Evolutionary conservation across 2,329 filamentous ascomycete genomes (phyloP).

Genomic region (Zasmidium cellare): DNA sequence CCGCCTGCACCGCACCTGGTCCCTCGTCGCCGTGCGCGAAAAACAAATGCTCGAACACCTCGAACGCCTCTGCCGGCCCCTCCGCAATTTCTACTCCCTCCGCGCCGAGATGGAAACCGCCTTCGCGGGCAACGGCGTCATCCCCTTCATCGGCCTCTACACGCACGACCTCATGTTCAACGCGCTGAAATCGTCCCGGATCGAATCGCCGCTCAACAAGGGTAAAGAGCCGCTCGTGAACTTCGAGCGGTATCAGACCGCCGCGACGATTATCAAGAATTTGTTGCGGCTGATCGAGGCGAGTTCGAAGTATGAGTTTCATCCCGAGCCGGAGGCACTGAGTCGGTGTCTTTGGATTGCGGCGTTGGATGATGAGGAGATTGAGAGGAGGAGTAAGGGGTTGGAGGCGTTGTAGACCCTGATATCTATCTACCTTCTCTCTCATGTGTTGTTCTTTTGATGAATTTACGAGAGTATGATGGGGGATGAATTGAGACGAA

Average conservation of each 20-base stretch:
- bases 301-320: conserved; percentile 71
- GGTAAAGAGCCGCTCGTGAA: conserved; percentile 70
- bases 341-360: conserved; percentile 85
- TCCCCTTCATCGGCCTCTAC: conserved; percentile 79
- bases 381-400: conserved; percentile 41
- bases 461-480: no score
- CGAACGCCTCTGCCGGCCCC: conserved; percentile 72
- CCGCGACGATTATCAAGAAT: conserved; percentile 76
- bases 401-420: conserved; percentile 21
- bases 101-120: conserved; percentile 73
- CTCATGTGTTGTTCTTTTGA: no score
- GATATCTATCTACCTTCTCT: background rate
- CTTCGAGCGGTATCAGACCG: conserved; percentile 77
- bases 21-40: conserved; percentile 65
- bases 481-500: no score
- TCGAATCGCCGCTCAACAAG: conserved; percentile 48
- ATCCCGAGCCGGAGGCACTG: conserved; percentile 73
- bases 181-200: conserved; percentile 73
- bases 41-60: conserved; percentile 66
- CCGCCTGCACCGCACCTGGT: conserved; percentile 70
- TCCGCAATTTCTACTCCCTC: conserved; percentile 74
- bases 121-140: conserved; percentile 67
- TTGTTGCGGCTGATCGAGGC: conserved; percentile 76
- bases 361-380: conserved; percentile 73
- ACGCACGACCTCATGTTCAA: conserved; percentile 83